Base-by-base conservation (phyloP, 2,329 filamentous ascomycete genomes). In the Leptographium wingfieldii region DNA sequence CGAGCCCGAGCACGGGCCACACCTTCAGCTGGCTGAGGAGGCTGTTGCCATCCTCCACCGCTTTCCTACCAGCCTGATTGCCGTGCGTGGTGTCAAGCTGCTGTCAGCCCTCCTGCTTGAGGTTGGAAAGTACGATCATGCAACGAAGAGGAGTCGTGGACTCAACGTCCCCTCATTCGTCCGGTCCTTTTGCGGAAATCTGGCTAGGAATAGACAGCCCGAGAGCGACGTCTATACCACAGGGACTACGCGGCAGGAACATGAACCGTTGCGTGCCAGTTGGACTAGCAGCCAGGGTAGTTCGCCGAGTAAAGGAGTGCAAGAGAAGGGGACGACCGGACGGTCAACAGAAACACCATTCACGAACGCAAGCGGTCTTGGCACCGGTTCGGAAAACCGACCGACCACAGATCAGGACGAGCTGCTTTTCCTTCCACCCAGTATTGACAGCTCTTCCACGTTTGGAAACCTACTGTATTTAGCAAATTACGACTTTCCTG, bases 11-110 rank as follows among this genome's bases (percentile, higher is more conserved):
- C 67, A 60, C 65, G 65, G 56, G 59, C 73, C 66, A 62, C 73
- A 67, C 63, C 69, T 63, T 62, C 63, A 65, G 12, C 66, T 69
- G 16, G 69, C 72, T 1, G 66, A 70, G 33, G 69, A 70, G 56
- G 67, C 70, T 0, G 68, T 74, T 35, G 62, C 59, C 0, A 66
- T 69, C 12, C 67, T 76, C 5, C 63, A 68, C 16, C 65, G 65
- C 14, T 73, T 68, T 43, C 62, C 65, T 1, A 70, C 69, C n/a
- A 74, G 72, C 64, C 71, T 71, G 22, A 70, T 76, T 19, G 73
- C 73, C 5, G 60, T 64, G 1, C 69, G 74, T 11, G 73, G 73
- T 4, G 66, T 70, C 12, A 70, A 69, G 25, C 68, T 76, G 1
- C 63, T 76, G 10, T 66, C 64, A 0, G 72, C 72, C 0, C 63